These are phyloP conservation scores for Beauveria asiatica DNA, from an alignment of 2,329 filamentous ascomycete species.

Conservation along the genomic window DNA sequence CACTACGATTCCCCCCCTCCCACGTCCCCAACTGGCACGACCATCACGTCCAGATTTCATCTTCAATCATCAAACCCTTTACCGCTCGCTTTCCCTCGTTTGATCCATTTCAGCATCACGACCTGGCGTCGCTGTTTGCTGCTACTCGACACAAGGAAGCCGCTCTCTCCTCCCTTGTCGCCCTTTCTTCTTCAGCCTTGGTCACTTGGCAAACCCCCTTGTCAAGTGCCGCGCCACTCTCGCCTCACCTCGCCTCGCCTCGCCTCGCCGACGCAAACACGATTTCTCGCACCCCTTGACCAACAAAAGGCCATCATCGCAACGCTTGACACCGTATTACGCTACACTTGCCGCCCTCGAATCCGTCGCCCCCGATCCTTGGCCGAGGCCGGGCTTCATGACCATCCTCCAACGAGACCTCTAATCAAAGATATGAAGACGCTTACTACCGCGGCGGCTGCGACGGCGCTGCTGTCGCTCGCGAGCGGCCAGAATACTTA, in stretches of 20 bases:
- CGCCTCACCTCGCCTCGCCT: no score
- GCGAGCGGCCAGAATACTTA: conserved; percentile 10
- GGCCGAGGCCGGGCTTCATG: neutral
- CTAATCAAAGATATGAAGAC: conserved; percentile 17
- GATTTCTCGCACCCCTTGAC: neutral
- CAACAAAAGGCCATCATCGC: neutral
- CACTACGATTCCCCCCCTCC: neutral
- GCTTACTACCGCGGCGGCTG: conserved; percentile 14
- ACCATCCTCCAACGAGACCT: neutral
- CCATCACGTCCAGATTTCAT: neutral
- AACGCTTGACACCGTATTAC: neutral
- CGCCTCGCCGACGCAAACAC: neutral
- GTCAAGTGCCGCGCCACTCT: neutral
- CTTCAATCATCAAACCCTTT: neutral
- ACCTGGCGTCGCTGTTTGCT: conserved; percentile 4
- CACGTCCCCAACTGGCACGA: neutral
- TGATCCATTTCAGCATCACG: neutral
- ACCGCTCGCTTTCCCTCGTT: neutral
- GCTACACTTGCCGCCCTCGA: neutral
- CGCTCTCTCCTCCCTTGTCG: neutral
- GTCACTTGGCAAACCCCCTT: neutral
- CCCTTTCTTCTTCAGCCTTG: neutral
- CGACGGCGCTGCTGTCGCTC: conserved; percentile 16
- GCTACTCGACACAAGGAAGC: neutral
- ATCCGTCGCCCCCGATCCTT: neutral